Conservation (phyloP, 352 stramenopile genomes). For the Pseudoperonospora humuli region DNA sequence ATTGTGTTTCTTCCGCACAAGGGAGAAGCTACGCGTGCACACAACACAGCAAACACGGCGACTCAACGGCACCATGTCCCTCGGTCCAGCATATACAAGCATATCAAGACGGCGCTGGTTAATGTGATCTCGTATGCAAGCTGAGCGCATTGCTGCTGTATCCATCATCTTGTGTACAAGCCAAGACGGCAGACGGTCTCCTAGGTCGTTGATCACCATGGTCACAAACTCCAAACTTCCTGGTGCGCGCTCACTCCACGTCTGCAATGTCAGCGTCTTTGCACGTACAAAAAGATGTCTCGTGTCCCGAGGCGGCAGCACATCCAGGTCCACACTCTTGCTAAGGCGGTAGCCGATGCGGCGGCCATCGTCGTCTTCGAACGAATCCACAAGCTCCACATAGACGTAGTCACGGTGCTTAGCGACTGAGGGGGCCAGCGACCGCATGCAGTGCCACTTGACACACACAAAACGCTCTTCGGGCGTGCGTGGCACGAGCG, state of each 20-base stretch:
- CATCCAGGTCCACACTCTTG: slow-evolving; percentile 69
- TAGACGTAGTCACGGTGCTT: slow-evolving; percentile 81
- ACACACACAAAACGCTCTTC: slow-evolving; percentile 69
- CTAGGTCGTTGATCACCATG: slow-evolving; percentile 79
- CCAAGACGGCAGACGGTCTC: slow-evolving; percentile 66
- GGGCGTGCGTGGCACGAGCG: slow-evolving; percentile 52
- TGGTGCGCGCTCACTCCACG: slow-evolving; percentile 48
- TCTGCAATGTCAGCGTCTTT: slow-evolving; percentile 72
- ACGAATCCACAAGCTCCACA: slow-evolving; percentile 76
- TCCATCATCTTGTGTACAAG: slow-evolving; percentile 81
- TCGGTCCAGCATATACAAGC: slow-evolving; percentile 53
- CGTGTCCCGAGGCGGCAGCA: slow-evolving; percentile 33
- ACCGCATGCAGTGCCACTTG: slow-evolving; percentile 78
- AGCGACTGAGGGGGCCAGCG: slow-evolving; percentile 57
- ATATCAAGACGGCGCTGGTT: slow-evolving; percentile 69
- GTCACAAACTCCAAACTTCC: slow-evolving; percentile 64
- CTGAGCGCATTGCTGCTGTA: slow-evolving; percentile 58
- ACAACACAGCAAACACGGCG: slow-evolving; percentile 70
- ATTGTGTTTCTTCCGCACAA: slow-evolving; percentile 83
- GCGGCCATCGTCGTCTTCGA: slow-evolving; percentile 49
- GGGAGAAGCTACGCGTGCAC: slow-evolving; percentile 76
- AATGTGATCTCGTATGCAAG: slow-evolving; percentile 70
- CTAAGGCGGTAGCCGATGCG: slow-evolving; percentile 61
- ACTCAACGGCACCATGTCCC: slow-evolving; percentile 62
- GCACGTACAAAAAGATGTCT: slow-evolving; percentile 56